Evolutionary conservation across 2,329 filamentous ascomycete species (phyloP).

Genomic region (Fusarium bactridioides): DNA sequence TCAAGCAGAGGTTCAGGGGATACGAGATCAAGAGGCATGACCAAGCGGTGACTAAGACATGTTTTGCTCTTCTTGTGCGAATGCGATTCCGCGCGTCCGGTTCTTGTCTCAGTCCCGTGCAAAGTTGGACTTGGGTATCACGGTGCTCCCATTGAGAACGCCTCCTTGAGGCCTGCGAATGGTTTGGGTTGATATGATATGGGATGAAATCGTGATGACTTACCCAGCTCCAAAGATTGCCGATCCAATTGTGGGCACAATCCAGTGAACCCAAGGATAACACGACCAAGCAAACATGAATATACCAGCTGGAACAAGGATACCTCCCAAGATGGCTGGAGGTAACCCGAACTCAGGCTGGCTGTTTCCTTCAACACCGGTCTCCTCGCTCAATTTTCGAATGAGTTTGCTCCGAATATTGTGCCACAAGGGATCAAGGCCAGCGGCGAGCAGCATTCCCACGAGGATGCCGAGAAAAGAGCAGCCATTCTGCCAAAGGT

Average conservation of each 20-base stretch:
- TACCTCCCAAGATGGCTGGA: constrained; percentile 75
- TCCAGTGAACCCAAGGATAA: constrained; percentile 77
- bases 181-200: constrained; percentile 1
- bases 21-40: constrained; percentile 41
- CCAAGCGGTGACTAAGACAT: constrained; percentile 46
- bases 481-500: constrained; percentile 80
- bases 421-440: constrained; percentile 72
- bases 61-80: neutral
- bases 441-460: constrained; percentile 71
- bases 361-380: constrained; percentile 62
- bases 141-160: neutral
- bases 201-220: constrained; percentile 57
- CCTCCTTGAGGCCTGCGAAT: constrained; percentile 9
- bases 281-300: constrained; percentile 93
- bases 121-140: neutral
- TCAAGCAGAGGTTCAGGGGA: constrained; percentile 20
- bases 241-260: constrained; percentile 77
- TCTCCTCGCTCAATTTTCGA: constrained; percentile 58
- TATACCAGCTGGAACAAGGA: constrained; percentile 80
- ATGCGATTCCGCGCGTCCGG: constrained; percentile 14
- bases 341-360: constrained; percentile 91
- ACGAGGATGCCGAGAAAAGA: constrained; percentile 76
- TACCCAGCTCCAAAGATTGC: constrained; percentile 75
- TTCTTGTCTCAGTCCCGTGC: constrained; percentile 21
- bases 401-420: constrained; percentile 66